Percentiles rank a stretch among this genome's conserved stretches.
Conservation (phyloP, 2,329 filamentous ascomycete species). For the Colletotrichum trifolii region DNA sequence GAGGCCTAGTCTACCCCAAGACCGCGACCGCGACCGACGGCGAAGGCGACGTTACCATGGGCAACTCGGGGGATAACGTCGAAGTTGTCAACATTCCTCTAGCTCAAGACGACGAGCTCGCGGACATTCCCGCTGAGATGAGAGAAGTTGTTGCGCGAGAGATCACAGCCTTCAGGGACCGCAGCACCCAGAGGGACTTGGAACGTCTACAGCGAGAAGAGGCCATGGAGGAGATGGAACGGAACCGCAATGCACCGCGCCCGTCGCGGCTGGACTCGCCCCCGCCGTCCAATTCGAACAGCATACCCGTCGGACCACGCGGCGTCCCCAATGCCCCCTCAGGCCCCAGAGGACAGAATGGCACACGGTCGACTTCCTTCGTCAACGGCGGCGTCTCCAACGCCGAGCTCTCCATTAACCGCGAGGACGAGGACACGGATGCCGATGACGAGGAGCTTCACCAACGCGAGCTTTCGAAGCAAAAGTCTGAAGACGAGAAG, state of each 20-base stretch:
- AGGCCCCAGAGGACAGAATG: slow-evolving; percentile 73
- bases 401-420: slow-evolving; percentile 65
- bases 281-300: slow-evolving; percentile 72
- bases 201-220: slow-evolving; percentile 91
- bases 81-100: slow-evolving; percentile 93
- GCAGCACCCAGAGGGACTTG: slow-evolving; percentile 87
- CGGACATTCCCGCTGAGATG: slow-evolving; percentile 96
- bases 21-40: slow-evolving; percentile 62
- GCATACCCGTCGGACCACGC: slow-evolving; percentile 79
- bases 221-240: slow-evolving; percentile 87
- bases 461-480: slow-evolving; percentile 75
- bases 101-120: slow-evolving; percentile 88
- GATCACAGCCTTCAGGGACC: slow-evolving; percentile 92
- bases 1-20: slow-evolving; percentile 77
- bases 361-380: slow-evolving; percentile 73
- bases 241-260: slow-evolving; percentile 76
- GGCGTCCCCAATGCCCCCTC: slow-evolving; percentile 81
- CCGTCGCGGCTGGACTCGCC: slow-evolving; percentile 79
- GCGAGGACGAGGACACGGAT: slow-evolving; percentile 87
- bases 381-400: slow-evolving; percentile 81
- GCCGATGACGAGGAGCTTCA: slow-evolving; percentile 90
- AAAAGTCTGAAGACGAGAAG: slow-evolving; percentile 81
- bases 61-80: slow-evolving; percentile 74
- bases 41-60: slow-evolving; percentile 78
- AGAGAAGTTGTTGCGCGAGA: slow-evolving; percentile 93